Percentiles rank a stretch among this genome's conserved stretches.
Conservation (phyloP, 371 early-diverging fungal species). For the Mucor sp. region DNA sequence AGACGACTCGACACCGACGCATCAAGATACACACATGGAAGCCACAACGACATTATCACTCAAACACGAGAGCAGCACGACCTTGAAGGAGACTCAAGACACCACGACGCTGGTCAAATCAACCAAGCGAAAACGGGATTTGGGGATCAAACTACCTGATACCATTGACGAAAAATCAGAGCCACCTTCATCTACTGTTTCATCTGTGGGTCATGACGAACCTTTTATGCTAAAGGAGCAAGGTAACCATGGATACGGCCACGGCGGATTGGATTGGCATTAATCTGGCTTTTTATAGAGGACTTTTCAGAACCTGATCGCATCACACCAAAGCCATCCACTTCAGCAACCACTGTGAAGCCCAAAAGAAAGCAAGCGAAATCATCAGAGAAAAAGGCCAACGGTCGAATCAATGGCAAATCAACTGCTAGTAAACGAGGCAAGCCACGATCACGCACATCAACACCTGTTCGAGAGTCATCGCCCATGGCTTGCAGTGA, state of each 20-base stretch:
- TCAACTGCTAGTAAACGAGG: background rate
- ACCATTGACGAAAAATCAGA: conserved; percentile 15
- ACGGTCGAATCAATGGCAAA: background rate
- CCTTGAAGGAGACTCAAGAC: background rate
- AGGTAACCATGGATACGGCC: background rate
- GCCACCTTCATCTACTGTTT: conserved; percentile 21
- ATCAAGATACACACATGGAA: background rate
- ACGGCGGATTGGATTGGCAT: background rate
- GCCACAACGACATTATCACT: background rate
- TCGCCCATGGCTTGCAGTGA: conserved; percentile 8
- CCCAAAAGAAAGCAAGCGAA: conserved; percentile 2
- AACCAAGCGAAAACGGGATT: conserved; percentile 5
- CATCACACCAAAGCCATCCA: background rate
- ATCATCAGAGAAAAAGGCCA: background rate
- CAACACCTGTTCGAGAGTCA: conserved; percentile 26
- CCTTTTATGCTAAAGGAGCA: background rate
- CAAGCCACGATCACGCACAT: conserved; percentile 35
- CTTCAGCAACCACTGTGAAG: background rate
- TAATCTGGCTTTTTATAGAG: background rate
- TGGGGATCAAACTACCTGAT: conserved; percentile 2
- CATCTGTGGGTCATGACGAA: conserved; percentile 20
- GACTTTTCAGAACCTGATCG: conserved; percentile 1
- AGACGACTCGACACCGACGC: background rate
- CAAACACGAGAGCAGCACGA: background rate
- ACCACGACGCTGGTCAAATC: background rate